Percentiles rank a stretch among this genome's conserved stretches.
Evolutionary conservation across 768 basidiomycete genomes (phyloP).

Genomic region (Tricholoma furcatifolium): DNA sequence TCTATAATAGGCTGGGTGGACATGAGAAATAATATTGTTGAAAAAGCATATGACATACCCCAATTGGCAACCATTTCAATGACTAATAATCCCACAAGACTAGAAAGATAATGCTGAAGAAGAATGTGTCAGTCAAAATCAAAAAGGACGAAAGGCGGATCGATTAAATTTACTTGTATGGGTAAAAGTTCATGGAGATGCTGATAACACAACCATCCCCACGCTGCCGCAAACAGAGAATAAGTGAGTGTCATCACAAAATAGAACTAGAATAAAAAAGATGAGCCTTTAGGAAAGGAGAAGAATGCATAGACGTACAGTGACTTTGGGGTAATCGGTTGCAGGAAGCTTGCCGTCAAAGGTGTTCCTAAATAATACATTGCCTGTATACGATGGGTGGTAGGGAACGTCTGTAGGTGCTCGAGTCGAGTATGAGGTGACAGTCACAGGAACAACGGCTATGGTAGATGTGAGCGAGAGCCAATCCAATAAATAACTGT

Average conservation of each 20-base stretch:
- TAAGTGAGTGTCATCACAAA: conserved; percentile 84
- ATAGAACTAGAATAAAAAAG: conserved; percentile 66
- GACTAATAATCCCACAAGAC: conserved; percentile 80
- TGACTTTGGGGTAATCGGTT: conserved; percentile 96
- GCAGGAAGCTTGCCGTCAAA: conserved; percentile 90
- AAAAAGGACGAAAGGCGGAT: neutral
- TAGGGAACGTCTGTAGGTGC: conserved; percentile 51
- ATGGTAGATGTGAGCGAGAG: neutral
- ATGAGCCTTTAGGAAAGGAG: neutral
- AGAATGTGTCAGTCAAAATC: neutral
- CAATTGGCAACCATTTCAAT: conserved; percentile 95
- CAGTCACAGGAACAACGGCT: conserved; percentile 90
- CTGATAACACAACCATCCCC: conserved; percentile 84
- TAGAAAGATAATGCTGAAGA: conserved; percentile 84
- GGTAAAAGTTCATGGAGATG: conserved; percentile 84
- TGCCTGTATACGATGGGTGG: conserved; percentile 79
- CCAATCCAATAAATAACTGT: neutral
- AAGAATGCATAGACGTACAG: conserved; percentile 46
- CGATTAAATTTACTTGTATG: conserved; percentile 58
- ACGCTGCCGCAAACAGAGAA: conserved; percentile 58
- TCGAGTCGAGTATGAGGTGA: conserved; percentile 45
- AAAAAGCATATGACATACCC: conserved; percentile 44
- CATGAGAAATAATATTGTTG: neutral
- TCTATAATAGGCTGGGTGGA: conserved; percentile 76
- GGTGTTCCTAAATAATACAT: conserved; percentile 81